Conservation (phyloP, 2,329 filamentous ascomycete genomes). For the Bertia moriformis region DNA sequence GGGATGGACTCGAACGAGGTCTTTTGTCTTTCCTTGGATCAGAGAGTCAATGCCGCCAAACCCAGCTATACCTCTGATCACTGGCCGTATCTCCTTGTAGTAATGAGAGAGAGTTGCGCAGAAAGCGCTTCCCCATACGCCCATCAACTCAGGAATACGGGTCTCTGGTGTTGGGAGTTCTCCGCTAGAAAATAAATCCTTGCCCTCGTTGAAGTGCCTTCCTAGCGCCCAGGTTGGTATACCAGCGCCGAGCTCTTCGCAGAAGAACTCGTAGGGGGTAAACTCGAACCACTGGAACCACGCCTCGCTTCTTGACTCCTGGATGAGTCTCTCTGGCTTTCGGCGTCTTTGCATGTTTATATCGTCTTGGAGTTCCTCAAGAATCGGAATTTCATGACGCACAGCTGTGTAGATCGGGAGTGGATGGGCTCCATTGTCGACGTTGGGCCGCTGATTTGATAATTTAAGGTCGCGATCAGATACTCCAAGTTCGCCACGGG, state of each 20-base stretch:
- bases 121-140: conserved; percentile 57
- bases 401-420: conserved; percentile 58
- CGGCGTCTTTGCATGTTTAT: conserved; percentile 8
- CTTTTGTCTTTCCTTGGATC: conserved; percentile 43
- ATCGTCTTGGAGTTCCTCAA: conserved; percentile 18
- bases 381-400: conserved; percentile 49
- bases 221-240: conserved; percentile 56
- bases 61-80: conserved; percentile 38
- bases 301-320: conserved; percentile 25
- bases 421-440: conserved; percentile 41
- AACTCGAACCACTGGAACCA: conserved; percentile 64
- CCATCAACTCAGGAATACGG: conserved; percentile 44
- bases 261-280: conserved; percentile 54
- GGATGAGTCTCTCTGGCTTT: conserved; percentile 10
- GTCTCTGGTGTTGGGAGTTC: conserved; percentile 34
- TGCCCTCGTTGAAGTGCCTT: conserved; percentile 39
- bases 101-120: conserved; percentile 57
- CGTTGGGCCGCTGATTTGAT: conserved; percentile 17
- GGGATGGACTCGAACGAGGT: conserved; percentile 50
- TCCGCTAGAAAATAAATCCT: conserved; percentile 27
- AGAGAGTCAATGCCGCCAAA: conserved; percentile 44
- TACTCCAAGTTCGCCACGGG: neutral
- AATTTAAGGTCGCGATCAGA: conserved; percentile 6
- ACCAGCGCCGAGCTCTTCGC: conserved; percentile 43
- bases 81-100: conserved; percentile 50